Evolutionary conservation across 31 red algal species (phyloP).

Genomic region (Bonnemaisonia californica): DNA sequence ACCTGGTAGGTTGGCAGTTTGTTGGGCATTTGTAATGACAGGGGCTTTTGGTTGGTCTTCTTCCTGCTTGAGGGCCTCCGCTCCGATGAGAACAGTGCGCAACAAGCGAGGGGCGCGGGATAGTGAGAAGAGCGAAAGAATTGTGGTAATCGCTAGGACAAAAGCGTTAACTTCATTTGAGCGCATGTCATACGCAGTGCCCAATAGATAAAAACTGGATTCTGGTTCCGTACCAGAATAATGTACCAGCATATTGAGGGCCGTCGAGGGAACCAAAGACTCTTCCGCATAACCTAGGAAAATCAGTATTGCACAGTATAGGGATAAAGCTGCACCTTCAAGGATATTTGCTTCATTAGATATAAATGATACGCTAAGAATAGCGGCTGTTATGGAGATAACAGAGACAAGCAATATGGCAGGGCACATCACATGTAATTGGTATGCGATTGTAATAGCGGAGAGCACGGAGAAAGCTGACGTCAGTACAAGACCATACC

Average conservation of each 20-base stretch:
- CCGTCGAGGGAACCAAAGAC: background rate
- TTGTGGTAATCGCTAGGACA: background rate
- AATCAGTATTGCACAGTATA: background rate
- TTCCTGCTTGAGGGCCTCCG: conserved; percentile 8
- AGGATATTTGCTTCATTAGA: background rate
- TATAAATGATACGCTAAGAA: background rate
- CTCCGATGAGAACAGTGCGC: background rate
- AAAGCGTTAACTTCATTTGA: background rate
- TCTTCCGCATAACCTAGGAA: conserved; percentile 2
- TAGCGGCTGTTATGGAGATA: background rate
- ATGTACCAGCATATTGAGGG: background rate
- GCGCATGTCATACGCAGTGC: background rate
- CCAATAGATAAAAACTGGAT: background rate
- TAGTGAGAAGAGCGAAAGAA: background rate
- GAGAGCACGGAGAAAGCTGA: conserved; percentile 3
- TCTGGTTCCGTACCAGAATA: background rate
- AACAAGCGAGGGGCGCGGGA: conserved; percentile 3
- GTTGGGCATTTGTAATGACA: background rate
- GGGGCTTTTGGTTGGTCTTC: background rate
- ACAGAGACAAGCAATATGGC: background rate
- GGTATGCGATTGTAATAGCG: background rate
- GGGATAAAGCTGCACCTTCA: background rate
- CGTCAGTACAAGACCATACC: background rate
- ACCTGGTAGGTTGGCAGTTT: background rate
- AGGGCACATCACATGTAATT: background rate